Base-by-base conservation (phyloP, 768 basidiomycete species). In the Candolleomyces eurysporus region DNA sequence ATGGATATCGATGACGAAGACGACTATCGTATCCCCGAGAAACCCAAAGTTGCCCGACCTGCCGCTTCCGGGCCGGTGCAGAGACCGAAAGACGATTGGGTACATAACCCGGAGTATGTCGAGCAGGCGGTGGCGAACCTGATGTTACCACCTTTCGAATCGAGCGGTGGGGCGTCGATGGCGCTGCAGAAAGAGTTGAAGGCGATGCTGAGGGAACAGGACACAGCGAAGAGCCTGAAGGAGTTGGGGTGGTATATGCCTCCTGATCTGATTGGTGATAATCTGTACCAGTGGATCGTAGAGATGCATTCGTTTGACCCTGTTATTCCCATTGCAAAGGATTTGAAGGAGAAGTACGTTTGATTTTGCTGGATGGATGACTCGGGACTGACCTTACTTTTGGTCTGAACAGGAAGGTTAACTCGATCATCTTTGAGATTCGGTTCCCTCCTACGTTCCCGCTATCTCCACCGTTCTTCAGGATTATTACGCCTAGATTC, bases 171-270 rank as follows among this genome's bases (percentile, higher is more conserved):
- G 45, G 85, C 89, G 0, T 80, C 83, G 6, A 78, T 81, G 70
- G 80, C 87, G 1, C 75, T 91, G 7, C 82, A 83, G 65, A 76
- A 80, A 57, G 90, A 92, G 72, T 74, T 90, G 49, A 84, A 78
- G 61, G 67, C 78, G 17, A 85, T 88, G 79, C 68, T 90, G 55
- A 83, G 76, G 61, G 85, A 86, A 65, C 88, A 91, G 70, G 78
- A 81, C 9, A 67, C 64, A 19, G 75, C 76, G 11, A 67, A 66
- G 46, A 75, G 81, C 50, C 69, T 84, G 53, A 79, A 74, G 54
- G 82, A 85, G 60, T 74, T 90, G 1, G 90, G 89, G 11, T 91
- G 89, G 86, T 89, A 86, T 68, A 78, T 91, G 71, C 83, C 88
- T 13, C 82, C 80, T 17, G 85, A 87, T n/a, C 71, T 84, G 48